Evolutionary conservation across 2,329 filamentous ascomycete genomes (phyloP).

Genomic region (Pseudogymnoascus verrucosus): DNA sequence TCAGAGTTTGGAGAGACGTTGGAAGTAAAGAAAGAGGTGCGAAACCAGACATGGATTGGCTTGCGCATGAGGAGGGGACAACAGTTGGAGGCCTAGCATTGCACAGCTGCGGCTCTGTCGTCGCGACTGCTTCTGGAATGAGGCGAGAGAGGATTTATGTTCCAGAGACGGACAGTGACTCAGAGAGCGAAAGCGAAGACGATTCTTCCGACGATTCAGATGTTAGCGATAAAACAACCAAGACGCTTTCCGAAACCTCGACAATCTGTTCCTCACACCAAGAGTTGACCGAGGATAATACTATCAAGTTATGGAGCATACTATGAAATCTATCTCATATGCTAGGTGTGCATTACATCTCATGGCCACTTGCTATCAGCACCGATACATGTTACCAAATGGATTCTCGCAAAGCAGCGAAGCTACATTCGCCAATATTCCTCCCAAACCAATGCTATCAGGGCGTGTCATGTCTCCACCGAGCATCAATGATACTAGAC

Average conservation of each 20-base stretch:
- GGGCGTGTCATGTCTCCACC: constrained; percentile 31
- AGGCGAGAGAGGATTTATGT: constrained; percentile 12
- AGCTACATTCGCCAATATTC: not conserved
- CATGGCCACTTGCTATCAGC: constrained; percentile 10
- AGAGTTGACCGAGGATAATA: constrained; percentile 31
- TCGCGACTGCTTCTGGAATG: constrained; percentile 29
- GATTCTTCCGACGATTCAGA: constrained; percentile 13
- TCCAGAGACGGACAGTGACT: constrained; percentile 1
- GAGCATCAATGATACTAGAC: constrained; percentile 41
- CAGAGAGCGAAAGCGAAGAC: constrained; percentile 14
- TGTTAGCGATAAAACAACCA: constrained; percentile 10
- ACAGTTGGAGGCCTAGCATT: constrained; percentile 12
- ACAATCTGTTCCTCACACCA: not conserved
- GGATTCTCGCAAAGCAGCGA: not conserved
- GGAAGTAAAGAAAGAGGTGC: constrained; percentile 38
- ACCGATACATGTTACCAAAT: not conserved
- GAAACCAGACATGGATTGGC: constrained; percentile 25
- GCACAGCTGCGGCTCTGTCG: constrained; percentile 26
- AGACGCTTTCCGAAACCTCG: not conserved
- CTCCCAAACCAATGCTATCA: constrained; percentile 14
- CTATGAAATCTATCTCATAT: constrained; percentile 14
- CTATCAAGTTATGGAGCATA: constrained; percentile 40
- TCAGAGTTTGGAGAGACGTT: constrained; percentile 52
- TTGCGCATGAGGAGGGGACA: constrained; percentile 26
- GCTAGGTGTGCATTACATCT: not conserved